Conservation (phyloP, 2,329 filamentous ascomycete genomes). For the Claviceps capensis region DNA sequence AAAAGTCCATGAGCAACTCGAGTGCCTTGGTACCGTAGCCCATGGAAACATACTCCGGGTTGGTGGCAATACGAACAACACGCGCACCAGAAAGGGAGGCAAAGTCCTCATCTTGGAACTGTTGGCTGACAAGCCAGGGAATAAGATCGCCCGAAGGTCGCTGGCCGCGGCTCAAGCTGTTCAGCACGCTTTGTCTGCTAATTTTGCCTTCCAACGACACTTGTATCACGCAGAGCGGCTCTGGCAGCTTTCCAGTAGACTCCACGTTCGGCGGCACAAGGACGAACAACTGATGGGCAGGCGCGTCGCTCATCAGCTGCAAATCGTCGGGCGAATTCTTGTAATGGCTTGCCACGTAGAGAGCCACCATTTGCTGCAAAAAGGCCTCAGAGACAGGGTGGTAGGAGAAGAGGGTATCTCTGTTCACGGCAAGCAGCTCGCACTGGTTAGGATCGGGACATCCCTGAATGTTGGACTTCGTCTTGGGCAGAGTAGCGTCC, state of each 20-base stretch:
- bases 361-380: conserved; percentile 92
- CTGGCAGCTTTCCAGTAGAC: conserved; percentile 64
- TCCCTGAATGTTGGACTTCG: conserved; percentile 58
- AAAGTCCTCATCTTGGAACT: conserved; percentile 97
- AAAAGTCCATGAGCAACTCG: conserved; percentile 79
- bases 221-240: conserved; percentile 89
- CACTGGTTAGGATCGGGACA: conserved; percentile 86
- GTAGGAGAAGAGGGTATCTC: conserved; percentile 95
- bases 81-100: conserved; percentile 84
- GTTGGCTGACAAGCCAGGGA: conserved; percentile 92
- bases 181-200: conserved; percentile 81
- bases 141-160: conserved; percentile 87
- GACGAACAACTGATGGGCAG: conserved; percentile 91
- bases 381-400: conserved; percentile 96
- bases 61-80: conserved; percentile 87
- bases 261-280: conserved; percentile 77
- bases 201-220: conserved; percentile 91
- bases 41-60: conserved; percentile 84
- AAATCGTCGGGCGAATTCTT: conserved; percentile 97
- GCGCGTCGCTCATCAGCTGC: conserved; percentile 97
- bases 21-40: conserved; percentile 87
- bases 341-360: conserved; percentile 95
- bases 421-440: conserved; percentile 85
- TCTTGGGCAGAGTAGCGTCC: conserved; percentile 76
- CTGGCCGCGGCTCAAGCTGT: conserved; percentile 76